Evolutionary conservation across 352 stramenopile species (phyloP), one percentile per base, ranked within the genome.

Genomic region (Phytophthora pisi): DNA sequence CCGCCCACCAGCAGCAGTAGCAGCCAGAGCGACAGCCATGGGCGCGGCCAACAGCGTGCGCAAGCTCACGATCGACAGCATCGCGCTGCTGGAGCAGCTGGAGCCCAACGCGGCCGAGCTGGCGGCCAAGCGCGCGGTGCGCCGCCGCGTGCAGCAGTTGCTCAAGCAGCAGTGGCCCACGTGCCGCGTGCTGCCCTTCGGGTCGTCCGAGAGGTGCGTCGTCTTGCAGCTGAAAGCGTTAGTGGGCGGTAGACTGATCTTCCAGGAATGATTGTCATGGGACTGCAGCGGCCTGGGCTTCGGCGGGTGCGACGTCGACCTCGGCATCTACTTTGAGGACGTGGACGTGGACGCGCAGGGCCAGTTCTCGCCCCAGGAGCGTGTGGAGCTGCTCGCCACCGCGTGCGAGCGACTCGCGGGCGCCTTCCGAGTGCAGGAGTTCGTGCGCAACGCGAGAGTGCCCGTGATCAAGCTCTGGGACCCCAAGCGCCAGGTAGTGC

Each of bases 401-500:
- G 84, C 80, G 16, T 86, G 74, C 31, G 64, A 76, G 46, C 72
- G 72, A 2, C 74, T 93, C 0, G 61, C 58, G 1, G 51, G 53
- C 24, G 68, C 65, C 2, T 92, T 94, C 45, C 72, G 90, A 30
- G 74, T 95, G 28, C 72, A 80, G 23, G 72, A 92, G 75, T 95
- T 93, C 47, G 64, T 95, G 16, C 77, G 72, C 55, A 76, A 88
- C 52, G 88, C 88, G n/a, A 82, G 88, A 10, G 82, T 93, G 13
- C 88, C 88, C 0, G 75, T 95, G 28, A 40, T 93, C 23, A 95
- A 95, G 72, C 74, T 93, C 7, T 95, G 88, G 85, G 84, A 95
- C 45, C 45, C 64, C 6, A 75, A 77, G 23, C 70, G 69, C 8
- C 77, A 91, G 77, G 81, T 88, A 66, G 16, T 9, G 28, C 11